Evolutionary conservation across 2,329 filamentous ascomycete species (phyloP).

Genomic region (Tolypocladium sp.): DNA sequence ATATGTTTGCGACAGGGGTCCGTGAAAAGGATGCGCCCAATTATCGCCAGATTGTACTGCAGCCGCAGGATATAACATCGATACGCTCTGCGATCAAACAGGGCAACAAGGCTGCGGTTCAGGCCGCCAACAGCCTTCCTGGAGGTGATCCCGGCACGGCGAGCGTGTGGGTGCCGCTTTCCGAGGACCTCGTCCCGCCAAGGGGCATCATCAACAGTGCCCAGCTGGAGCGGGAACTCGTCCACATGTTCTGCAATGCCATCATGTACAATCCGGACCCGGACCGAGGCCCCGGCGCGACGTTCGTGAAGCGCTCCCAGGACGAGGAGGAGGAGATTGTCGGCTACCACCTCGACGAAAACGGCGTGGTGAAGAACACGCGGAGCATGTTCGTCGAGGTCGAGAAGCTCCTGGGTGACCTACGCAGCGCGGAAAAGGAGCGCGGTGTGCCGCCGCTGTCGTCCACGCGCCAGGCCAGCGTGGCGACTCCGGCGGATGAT

Average conservation of each 20-base stretch:
- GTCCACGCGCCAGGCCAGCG: conserved; percentile 24
- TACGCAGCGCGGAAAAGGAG: conserved; percentile 63
- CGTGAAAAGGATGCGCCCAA: conserved; percentile 68
- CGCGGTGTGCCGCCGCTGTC: conserved; percentile 25
- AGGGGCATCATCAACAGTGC: conserved; percentile 87
- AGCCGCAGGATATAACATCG: conserved; percentile 68
- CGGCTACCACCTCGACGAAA: conserved; percentile 65
- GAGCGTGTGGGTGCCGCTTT: conserved; percentile 57
- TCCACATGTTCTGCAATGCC: conserved; percentile 95
- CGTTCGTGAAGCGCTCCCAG: conserved; percentile 41
- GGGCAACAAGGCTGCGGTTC: conserved; percentile 56
- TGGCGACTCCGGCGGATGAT: conserved; percentile 32
- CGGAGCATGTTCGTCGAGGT: conserved; percentile 85
- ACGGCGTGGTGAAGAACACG: conserved; percentile 80
- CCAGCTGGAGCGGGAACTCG: conserved; percentile 85
- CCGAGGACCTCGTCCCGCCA: conserved; percentile 71
- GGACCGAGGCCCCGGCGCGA: conserved; percentile 56
- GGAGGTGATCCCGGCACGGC: conserved; percentile 48
- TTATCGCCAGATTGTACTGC: conserved; percentile 64
- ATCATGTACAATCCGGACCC: conserved; percentile 96
- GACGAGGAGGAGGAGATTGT: conserved; percentile 38
- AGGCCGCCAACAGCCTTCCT: conserved; percentile 51
- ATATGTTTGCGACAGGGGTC: conserved; percentile 69
- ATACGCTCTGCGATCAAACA: conserved; percentile 69
- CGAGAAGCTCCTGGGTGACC: conserved; percentile 65